These are phyloP conservation scores for Blastocystis sp. DNA, from an alignment of 352 stramenopile species.

Conservation along the genomic window DNA sequence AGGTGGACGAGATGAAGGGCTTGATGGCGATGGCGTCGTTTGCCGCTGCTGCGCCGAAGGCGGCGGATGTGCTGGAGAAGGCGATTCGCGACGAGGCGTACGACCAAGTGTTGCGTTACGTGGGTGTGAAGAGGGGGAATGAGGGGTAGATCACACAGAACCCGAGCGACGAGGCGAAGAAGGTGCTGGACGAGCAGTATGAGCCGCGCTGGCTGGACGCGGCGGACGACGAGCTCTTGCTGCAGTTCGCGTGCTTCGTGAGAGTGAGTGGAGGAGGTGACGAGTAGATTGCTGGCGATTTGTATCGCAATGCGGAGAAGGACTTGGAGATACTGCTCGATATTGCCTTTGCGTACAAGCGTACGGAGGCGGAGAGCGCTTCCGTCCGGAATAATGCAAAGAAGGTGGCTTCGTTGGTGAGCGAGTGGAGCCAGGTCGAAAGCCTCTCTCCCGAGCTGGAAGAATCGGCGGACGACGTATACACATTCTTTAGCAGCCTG, in stretches of 20 bases:
- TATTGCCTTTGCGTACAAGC: not conserved
- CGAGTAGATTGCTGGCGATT: slow-evolving; percentile 8
- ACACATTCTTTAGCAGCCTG: not conserved
- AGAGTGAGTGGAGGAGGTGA: not conserved
- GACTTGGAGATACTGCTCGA: slow-evolving; percentile 16
- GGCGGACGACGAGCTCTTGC: not conserved
- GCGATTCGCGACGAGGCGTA: not conserved
- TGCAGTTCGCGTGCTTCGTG: slow-evolving; percentile 19
- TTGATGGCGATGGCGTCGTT: not conserved
- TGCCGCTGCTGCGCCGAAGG: not conserved
- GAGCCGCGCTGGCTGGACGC: not conserved
- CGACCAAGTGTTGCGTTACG: not conserved
- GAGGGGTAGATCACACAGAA: not conserved
- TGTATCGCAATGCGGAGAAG: not conserved
- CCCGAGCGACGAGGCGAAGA: not conserved
- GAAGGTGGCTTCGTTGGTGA: not conserved
- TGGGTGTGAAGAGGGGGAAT: not conserved
- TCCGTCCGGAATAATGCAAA: not conserved
- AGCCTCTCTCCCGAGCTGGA: not conserved
- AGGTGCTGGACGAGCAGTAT: not conserved
- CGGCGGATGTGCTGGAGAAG: not conserved
- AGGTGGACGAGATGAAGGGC: not conserved
- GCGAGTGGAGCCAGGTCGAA: not conserved
- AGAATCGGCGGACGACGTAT: not conserved
- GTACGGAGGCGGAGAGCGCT: not conserved